A percentile compares a stretch with the other conserved stretches of the same genome.
Conservation (phyloP, 352 stramenopile genomes). For the Pilasporangium apinafurcum region DNA sequence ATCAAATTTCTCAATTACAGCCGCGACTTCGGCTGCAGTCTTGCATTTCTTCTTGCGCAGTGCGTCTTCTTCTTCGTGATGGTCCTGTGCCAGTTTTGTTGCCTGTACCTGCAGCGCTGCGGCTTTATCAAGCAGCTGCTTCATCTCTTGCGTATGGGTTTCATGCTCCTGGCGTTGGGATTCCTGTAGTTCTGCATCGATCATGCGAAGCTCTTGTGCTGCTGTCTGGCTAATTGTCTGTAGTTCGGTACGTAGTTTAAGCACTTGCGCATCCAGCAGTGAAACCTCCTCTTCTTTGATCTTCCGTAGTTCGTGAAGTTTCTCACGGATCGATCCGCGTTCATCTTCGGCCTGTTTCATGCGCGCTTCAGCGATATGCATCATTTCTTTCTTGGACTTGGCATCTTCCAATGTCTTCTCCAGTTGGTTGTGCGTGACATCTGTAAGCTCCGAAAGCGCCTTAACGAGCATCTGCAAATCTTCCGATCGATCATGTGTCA, state of each 20-base stretch:
- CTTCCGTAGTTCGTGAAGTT: conserved; percentile 67
- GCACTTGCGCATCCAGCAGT: conserved; percentile 70
- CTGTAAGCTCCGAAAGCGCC: conserved; percentile 74
- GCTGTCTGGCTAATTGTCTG: conserved; percentile 66
- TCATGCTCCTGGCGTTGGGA: conserved; percentile 67
- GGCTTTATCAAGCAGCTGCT: conserved; percentile 49
- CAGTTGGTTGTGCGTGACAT: conserved; percentile 65
- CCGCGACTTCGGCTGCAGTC: conserved; percentile 59
- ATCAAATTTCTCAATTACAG: conserved; percentile 76
- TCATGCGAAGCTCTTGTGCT: conserved; percentile 68
- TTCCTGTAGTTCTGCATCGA: conserved; percentile 72
- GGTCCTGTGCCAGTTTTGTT: conserved; percentile 68
- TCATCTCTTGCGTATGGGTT: conserved; percentile 77
- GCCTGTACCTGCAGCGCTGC: conserved; percentile 43
- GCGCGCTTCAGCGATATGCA: conserved; percentile 66
- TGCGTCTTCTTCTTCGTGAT: conserved; percentile 74
- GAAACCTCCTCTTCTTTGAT: conserved; percentile 81
- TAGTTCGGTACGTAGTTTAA: conserved; percentile 77
- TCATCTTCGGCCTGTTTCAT: conserved; percentile 84
- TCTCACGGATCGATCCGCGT: conserved; percentile 61
- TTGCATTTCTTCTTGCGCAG: conserved; percentile 84
- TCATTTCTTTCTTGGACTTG: conserved; percentile 76
- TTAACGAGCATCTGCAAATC: conserved; percentile 73
- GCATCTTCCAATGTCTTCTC: conserved; percentile 84
- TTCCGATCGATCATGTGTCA: conserved; percentile 46